Conservation (phyloP, 257 asterid genomes). For the Solanum virginianum region DNA sequence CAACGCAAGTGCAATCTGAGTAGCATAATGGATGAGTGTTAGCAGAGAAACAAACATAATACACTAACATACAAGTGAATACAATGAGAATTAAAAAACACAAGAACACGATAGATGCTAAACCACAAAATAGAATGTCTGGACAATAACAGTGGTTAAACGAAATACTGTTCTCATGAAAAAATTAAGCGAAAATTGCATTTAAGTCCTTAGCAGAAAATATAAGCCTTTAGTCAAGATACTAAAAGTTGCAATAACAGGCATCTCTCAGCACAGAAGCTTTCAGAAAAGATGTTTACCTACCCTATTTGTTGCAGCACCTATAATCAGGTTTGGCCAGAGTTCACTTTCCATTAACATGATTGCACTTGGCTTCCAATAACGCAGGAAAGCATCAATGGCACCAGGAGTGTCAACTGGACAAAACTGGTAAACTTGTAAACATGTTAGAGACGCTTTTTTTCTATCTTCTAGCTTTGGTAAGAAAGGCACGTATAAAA, state of each 20-base stretch:
- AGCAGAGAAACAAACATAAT: background rate
- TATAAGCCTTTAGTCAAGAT: background rate
- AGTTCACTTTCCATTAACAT: slow-evolving; percentile 82
- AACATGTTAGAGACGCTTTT: background rate
- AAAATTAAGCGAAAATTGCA: background rate
- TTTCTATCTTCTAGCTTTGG: background rate
- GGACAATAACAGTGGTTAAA: background rate
- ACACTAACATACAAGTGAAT: background rate
- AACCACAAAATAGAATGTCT: background rate
- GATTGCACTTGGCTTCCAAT: slow-evolving; percentile 81
- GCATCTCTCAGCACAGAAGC: background rate
- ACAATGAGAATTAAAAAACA: background rate
- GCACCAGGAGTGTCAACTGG: slow-evolving; percentile 79
- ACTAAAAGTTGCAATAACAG: background rate
- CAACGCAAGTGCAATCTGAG: slow-evolving; percentile 63
- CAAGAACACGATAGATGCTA: background rate
- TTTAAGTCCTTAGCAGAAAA: background rate
- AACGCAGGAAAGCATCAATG: slow-evolving; percentile 62
- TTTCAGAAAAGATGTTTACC: slow-evolving; percentile 5
- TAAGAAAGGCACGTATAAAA: background rate
- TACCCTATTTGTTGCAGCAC: slow-evolving; percentile 62
- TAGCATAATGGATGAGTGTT: background rate
- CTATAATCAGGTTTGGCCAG: slow-evolving; percentile 88
- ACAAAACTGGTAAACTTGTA: slow-evolving; percentile 55
- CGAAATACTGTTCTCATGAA: background rate